Base-by-base conservation (phyloP, 1,284 basidiomycete genomes). In the Rhodofomes roseus region DNA sequence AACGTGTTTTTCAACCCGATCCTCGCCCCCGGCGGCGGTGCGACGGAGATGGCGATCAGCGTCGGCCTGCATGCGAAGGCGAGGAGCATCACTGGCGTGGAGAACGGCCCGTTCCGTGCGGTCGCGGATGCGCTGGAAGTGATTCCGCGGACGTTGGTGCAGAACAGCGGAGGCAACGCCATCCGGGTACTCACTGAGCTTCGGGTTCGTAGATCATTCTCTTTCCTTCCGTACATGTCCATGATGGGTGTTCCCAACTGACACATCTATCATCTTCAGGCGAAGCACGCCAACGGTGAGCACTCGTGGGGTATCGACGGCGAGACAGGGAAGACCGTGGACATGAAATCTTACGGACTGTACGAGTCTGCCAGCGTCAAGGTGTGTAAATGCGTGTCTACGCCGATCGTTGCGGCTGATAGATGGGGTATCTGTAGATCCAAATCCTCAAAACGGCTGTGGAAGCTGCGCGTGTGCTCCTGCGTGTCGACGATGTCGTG, bases 361-460 rank as follows among this genome's bases (percentile, higher is more conserved):
- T 94, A 95, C 66, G 97, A 99, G 77, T 93, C 90, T 41, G 95
- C 96, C 1, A 95, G 93, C 62, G 96, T 99, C 70, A 98, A 98
- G 83, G 88, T 87, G 71, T 65, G 4, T 29, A 11, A 14, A 34
- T 27, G 25, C 14, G 4, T 48, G 11, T 27, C 46, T 37, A 7
- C 48, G 12, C 31, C 27, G 16, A n/a, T 46, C 44, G 18, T 4
- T 12, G 22, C 25, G 6, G 25, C 25, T 48, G 25, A 48, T 20
- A 4, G 7, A 18, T 36, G 11, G 31, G 5, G 31, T 34, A 34
- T 34, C 31, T n/a, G 22, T 62, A 87, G 89, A 91, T 97, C 55
- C 96, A 98, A 81, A 98, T 90, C 20, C 79, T 98, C 71, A 98
- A 99, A 84, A 99, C 96, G 11, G 96, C 96, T 18, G 91, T 98